A percentile compares a stretch with the other conserved stretches of the same genome.
Conservation (phyloP, 2,329 filamentous ascomycete genomes). For the Davidsoniella neocaledoniae region DNA sequence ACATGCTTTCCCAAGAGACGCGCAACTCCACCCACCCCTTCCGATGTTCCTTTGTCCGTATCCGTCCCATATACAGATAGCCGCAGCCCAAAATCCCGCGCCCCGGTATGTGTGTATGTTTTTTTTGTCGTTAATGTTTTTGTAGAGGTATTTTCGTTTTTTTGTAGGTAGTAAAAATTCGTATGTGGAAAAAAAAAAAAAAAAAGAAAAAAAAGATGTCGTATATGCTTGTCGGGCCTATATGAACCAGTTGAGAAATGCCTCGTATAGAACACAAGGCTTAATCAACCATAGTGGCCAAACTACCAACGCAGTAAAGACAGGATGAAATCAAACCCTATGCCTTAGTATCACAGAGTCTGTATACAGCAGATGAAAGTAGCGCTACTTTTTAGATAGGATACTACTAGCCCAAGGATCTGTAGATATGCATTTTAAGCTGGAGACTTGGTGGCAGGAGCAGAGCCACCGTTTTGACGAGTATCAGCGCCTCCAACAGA, state of each 20-base stretch:
- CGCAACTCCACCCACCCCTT: constrained; percentile 8
- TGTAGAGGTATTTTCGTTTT: background rate
- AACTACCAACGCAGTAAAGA: too few relatives aligned
- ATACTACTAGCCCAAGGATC: too few relatives aligned
- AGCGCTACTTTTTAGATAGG: too few relatives aligned
- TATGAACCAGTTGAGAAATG: too few relatives aligned
- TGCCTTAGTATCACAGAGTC: too few relatives aligned
- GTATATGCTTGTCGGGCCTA: too few relatives aligned
- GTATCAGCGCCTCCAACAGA: constrained; percentile 50
- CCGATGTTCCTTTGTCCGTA: constrained; percentile 8
- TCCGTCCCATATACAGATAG: constrained; percentile 9
- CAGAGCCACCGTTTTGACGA: constrained; percentile 44
- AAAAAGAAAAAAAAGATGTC: too few relatives aligned
- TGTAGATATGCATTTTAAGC: constrained; percentile 24
- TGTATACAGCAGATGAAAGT: too few relatives aligned
- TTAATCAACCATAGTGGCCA: too few relatives aligned
- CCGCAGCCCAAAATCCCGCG: constrained; percentile 4
- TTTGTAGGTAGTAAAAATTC: background rate
- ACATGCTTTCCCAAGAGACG: constrained; percentile 10
- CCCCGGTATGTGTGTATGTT: background rate
- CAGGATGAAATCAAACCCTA: too few relatives aligned
- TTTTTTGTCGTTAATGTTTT: background rate
- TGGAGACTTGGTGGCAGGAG: constrained; percentile 42
- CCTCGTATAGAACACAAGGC: too few relatives aligned
- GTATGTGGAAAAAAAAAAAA: too few relatives aligned